These are phyloP conservation scores for Chalaropsis thielavioides DNA, from an alignment of 2,329 filamentous ascomycete species.

Conservation along the genomic window DNA sequence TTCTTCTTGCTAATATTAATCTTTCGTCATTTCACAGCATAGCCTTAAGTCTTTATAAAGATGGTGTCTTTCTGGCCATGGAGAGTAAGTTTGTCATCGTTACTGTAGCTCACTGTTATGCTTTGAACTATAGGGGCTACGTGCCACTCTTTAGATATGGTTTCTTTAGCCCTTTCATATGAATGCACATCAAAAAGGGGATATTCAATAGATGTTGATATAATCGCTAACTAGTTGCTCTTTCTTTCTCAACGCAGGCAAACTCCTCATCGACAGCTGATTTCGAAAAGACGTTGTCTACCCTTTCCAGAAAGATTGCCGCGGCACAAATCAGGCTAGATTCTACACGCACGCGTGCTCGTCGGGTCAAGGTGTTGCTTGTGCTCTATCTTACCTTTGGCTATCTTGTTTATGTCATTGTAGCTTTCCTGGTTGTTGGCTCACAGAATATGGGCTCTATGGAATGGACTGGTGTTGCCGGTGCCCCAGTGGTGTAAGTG, in stretches of 20 bases:
- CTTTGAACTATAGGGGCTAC: not conserved
- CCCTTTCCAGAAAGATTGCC: constrained; percentile 69
- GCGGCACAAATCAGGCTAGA: constrained; percentile 61
- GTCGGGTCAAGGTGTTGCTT: constrained; percentile 71
- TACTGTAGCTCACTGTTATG: not conserved
- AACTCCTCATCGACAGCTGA: constrained; percentile 71
- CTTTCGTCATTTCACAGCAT: not conserved
- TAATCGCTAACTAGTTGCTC: not conserved
- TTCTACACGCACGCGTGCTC: constrained; percentile 51
- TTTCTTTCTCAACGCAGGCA: constrained; percentile 36
- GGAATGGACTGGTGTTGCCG: constrained; percentile 67
- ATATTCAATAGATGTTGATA: not conserved
- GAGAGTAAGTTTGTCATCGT: constrained; percentile 39
- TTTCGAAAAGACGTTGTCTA: constrained; percentile 82
- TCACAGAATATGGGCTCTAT: constrained; percentile 59
- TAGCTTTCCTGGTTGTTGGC: constrained; percentile 72
- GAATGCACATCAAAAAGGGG: no score
- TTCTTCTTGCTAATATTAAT: not conserved
- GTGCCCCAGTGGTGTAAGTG: constrained; percentile 61
- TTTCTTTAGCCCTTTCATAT: no score
- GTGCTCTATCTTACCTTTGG: constrained; percentile 83
- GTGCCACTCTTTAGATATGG: not conserved
- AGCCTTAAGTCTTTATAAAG: constrained; percentile 17
- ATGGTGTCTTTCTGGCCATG: constrained; percentile 86
- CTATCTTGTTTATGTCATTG: constrained; percentile 74